phyloP scores from a whole-genome alignment of 1,284 basidiomycete genomes.

The Athelia psychrophila region DNA sequence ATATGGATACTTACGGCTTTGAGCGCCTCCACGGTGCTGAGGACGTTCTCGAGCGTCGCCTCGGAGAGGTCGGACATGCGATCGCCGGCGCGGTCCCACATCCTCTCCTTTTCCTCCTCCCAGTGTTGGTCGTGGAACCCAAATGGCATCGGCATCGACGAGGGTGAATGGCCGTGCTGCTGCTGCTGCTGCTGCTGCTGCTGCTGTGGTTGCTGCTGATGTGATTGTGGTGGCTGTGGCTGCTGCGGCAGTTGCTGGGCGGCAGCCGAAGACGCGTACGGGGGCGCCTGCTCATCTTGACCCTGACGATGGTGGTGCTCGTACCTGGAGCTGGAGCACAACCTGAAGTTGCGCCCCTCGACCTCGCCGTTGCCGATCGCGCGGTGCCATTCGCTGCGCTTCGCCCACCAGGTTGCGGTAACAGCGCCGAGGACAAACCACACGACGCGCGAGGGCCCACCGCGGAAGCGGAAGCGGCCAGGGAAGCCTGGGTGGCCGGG shows the following conservation, averaged over 20 bases:
- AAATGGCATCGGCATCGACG: constrained; percentile 12
- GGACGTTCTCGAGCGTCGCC: constrained; percentile 60
- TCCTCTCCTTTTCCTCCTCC: constrained; percentile 39
- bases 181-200: constrained; percentile 1
- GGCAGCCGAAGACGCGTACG: too few species aligned
- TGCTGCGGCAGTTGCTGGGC: background rate
- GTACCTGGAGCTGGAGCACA: constrained; percentile 1
- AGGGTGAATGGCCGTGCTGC: background rate
- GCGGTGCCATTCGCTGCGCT: constrained; percentile 15
- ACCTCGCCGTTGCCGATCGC: constrained; percentile 21
- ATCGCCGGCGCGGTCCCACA: constrained; percentile 50
- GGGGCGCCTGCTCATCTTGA: too few species aligned
- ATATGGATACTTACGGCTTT: constrained; percentile 47
- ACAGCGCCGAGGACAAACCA: constrained; percentile 67
- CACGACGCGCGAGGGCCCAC: constrained; percentile 50
- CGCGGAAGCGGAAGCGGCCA: too few species aligned
- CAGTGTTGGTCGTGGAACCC: constrained; percentile 31
- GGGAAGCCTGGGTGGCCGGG: too few species aligned
- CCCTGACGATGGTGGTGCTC: background rate
- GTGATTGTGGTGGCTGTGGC: background rate
- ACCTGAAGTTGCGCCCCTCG: background rate
- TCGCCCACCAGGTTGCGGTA: constrained; percentile 47
- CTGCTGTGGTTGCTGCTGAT: background rate
- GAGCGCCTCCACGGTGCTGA: constrained; percentile 52
- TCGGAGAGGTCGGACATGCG: constrained; percentile 68